phyloP scores from a whole-genome alignment of 75 land plant species.

The Pinus tabuliformis region DNA sequence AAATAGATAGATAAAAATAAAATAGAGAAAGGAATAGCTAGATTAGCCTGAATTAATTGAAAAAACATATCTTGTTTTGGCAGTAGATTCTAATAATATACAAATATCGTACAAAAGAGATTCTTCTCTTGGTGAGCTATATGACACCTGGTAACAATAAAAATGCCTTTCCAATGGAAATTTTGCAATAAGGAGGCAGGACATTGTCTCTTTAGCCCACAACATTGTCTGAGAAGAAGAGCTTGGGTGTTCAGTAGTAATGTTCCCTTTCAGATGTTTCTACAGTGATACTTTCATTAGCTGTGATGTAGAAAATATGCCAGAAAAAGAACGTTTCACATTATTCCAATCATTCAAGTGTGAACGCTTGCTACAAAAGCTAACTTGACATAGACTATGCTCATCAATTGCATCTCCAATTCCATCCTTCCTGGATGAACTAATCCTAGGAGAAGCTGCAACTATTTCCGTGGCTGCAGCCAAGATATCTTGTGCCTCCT shows the following conservation, averaged over 20 bases:
- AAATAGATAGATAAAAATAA: not conserved
- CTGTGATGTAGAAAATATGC: not conserved
- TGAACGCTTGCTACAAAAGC: not conserved
- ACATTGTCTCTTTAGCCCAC: slow-evolving; percentile 38
- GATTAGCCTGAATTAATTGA: slow-evolving; percentile 71
- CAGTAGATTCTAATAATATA: slow-evolving; percentile 46
- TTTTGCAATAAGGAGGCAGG: slow-evolving; percentile 32
- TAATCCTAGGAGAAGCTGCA: slow-evolving; percentile 83
- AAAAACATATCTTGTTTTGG: slow-evolving; percentile 60
- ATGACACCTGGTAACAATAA: slow-evolving; percentile 15
- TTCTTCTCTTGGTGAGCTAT: slow-evolving; percentile 36
- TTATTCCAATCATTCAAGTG: slow-evolving; percentile 1
- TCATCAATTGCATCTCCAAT: slow-evolving; percentile 19
- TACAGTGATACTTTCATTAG: slow-evolving; percentile 11
- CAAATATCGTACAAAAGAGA: slow-evolving; percentile 69
- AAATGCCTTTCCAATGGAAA: slow-evolving; percentile 38
- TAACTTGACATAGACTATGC: not conserved
- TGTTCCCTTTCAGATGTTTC: slow-evolving; percentile 19
- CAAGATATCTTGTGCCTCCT: slow-evolving; percentile 85
- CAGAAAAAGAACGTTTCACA: not conserved
- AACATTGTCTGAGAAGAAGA: slow-evolving; percentile 26
- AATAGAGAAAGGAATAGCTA: not conserved
- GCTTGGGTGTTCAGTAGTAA: slow-evolving; percentile 18
- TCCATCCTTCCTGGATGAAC: slow-evolving; percentile 71
- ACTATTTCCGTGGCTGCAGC: slow-evolving; percentile 96